Evolutionary conservation across 768 basidiomycete species (phyloP), one percentile per base, ranked within the genome.

Genomic region (Tylopilus sp.): DNA sequence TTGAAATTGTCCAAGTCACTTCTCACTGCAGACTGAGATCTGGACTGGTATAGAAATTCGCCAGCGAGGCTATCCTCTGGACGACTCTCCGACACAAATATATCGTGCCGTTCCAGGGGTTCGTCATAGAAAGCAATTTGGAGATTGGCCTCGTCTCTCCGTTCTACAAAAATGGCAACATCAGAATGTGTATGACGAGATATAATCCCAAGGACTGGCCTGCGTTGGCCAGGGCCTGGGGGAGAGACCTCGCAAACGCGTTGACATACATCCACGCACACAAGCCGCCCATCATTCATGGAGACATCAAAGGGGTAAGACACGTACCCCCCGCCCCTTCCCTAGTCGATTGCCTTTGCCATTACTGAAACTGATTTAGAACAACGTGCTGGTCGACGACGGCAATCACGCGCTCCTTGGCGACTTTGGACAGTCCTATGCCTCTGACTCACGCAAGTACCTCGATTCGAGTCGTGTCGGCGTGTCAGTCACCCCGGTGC

Each of bases 291-390:
- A 60, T 76, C 23, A 53, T 73, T 13, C 75, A 76, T 22, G 71
- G 75, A 7, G 75, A 76, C 56, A 26, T 76, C 23, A 76, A 75
- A 54, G 68, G 67, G 26, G 74, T 53, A 44, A 58, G 66, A 35
- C 20, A 47, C 20, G 18, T 43, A n/a, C n/a, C n/a, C n/a, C n/a
- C n/a, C n/a, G n/a, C n/a, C n/a, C n/a, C n/a, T n/a, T n/a, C n/a
- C n/a, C n/a, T n/a, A n/a, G n/a, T 17, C 17, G 3, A 55, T n/a
- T 17, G 3, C 8, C 12, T 23, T 44, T 15, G 17, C 39, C 26
- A 13, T 40, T 21, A 42, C 48, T 51, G 44, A 61, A 5, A 20
- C 18, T 33, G 13, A 23, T 20, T n/a, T 44, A 66, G 68, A 57
- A 59, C 17, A 68, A 68, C 30, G 52, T 62, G 21, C 44, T 68